Base-by-base conservation (phyloP, 176 grass and related monocot genomes). In the Lolium multiflorum region DNA sequence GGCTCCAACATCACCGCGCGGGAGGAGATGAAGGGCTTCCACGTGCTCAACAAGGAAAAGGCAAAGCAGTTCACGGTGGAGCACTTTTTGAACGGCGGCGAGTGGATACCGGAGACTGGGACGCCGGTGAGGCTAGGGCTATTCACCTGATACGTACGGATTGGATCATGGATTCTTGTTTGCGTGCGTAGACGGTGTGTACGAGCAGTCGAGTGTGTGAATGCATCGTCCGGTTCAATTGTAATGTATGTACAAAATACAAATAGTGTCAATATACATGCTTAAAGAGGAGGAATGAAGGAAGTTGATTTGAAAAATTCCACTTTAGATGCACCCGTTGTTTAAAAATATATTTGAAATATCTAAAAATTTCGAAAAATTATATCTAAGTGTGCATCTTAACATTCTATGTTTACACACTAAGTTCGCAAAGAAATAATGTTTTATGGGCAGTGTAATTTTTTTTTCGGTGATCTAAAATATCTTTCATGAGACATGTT, bases 51-150 rank as follows among this genome's bases (percentile, higher is more conserved):
- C 71, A 86, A 81, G 79, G 74, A 82, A 5, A 91, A 80, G 79
- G 93, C 93, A 3, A 63, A 76, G 76, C 70, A 66, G 82, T 98
- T 86, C 91, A 89, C 96, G 16, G 91, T 95, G 16, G 88, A 81
- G 1, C 91, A 51, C 3, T 98, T 98, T 87, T 71, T 98, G 83
- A 81, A 94, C 47, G 96, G 96, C 44, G 82, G 74, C 0, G 81
- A 83, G 6, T 96, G 96, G 96, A 96, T 98, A 89, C 96, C 84
- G 87, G 89, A 85, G 62, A 92, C 41, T 17, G 95, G 92, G 16
- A 71, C 93, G 58, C 93, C 89, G 12, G 87, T 98, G 16, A 93
- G 52, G 13, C 86, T 95, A 48, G 93, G 91, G 9, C 62, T 98
- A 28, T 89, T 82, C 64, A 48, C 24, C 8, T 74, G 22, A 82